phyloP scores from a whole-genome alignment of 495 filamentous ascomycete genomes.

The Hypoxylon cercidicola region DNA sequence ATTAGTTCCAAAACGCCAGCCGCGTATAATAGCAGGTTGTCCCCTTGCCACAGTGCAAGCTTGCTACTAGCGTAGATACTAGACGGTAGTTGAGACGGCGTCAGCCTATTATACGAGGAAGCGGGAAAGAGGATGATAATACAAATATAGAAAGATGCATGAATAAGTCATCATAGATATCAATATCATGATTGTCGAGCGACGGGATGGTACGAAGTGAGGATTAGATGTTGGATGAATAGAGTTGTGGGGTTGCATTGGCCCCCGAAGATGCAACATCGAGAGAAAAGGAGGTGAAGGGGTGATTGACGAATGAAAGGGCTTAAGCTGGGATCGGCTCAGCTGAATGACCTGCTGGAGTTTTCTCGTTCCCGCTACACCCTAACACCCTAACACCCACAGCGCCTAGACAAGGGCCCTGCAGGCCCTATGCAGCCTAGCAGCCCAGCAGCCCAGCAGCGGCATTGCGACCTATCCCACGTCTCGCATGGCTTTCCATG shows the following conservation, averaged over 20 bases:
- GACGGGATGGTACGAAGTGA: not conserved
- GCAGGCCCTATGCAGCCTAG: not conserved
- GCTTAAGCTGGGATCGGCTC: slow-evolving; percentile 13
- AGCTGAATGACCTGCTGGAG: slow-evolving; percentile 27
- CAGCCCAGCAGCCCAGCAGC: too few species aligned
- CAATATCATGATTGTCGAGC: not conserved
- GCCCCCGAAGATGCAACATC: slow-evolving; percentile 9
- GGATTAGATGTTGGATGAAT: slow-evolving; percentile 28
- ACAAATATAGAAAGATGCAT: not conserved
- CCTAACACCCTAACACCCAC: not conserved
- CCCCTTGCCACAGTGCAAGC: slow-evolving; percentile 22
- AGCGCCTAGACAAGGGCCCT: slow-evolving; percentile 6
- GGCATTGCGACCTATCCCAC: slow-evolving; percentile 2
- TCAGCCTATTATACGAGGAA: slow-evolving; percentile 17
- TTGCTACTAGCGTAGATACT: not conserved
- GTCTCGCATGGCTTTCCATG: not conserved
- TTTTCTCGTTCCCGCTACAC: slow-evolving; percentile 28
- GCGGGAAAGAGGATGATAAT: not conserved
- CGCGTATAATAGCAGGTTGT: not conserved
- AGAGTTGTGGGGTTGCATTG: slow-evolving; percentile 38
- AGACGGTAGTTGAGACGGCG: slow-evolving; percentile 13
- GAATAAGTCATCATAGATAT: not conserved
- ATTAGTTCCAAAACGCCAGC: not conserved
- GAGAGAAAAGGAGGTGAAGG: slow-evolving; percentile 20
- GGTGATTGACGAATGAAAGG: slow-evolving; percentile 28